Evolutionary conservation across 192 early-diverging fungal species (phyloP).

Genomic region (Backusella australiensis): DNA sequence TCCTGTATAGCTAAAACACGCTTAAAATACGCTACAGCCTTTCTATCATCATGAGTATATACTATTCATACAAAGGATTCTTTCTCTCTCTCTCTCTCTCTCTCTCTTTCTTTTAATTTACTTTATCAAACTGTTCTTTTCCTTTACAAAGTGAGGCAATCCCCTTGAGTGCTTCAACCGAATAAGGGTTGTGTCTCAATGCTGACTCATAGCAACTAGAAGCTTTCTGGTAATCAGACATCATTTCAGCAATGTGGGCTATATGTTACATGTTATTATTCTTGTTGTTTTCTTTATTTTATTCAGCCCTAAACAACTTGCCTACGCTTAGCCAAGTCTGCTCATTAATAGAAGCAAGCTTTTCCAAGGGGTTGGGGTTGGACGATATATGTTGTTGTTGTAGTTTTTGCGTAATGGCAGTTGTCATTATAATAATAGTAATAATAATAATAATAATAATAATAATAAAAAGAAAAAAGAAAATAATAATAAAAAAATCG

Average conservation of each 20-base stretch:
- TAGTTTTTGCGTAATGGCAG: neutral
- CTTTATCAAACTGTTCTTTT: conserved; percentile 80
- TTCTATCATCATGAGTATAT: neutral
- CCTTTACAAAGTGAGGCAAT: conserved; percentile 82
- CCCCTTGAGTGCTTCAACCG: conserved; percentile 73
- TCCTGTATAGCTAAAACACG: conserved; percentile 80
- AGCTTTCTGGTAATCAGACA: conserved; percentile 83
- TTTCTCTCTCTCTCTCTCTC: too few species aligned
- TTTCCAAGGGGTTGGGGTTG: conserved; percentile 33
- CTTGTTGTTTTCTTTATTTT: conserved; percentile 6
- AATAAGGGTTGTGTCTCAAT: conserved; percentile 92
- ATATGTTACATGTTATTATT: neutral
- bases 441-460: neutral
- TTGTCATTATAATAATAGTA: neutral
- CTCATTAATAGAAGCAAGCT: conserved; percentile 54
- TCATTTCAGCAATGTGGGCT: conserved; percentile 40
- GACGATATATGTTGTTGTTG: conserved; percentile 9
- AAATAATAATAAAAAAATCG: neutral
- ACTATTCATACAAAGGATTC: too few species aligned
- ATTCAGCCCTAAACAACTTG: neutral
- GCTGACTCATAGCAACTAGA: conserved; percentile 86
- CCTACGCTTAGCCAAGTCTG: conserved; percentile 64
- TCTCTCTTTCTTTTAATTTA: conserved; percentile 18
- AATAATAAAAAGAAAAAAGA: neutral
- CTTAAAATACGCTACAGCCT: conserved; percentile 91